Conservation (phyloP, 257 asterid genomes). For the Solanum neorickii region DNA sequence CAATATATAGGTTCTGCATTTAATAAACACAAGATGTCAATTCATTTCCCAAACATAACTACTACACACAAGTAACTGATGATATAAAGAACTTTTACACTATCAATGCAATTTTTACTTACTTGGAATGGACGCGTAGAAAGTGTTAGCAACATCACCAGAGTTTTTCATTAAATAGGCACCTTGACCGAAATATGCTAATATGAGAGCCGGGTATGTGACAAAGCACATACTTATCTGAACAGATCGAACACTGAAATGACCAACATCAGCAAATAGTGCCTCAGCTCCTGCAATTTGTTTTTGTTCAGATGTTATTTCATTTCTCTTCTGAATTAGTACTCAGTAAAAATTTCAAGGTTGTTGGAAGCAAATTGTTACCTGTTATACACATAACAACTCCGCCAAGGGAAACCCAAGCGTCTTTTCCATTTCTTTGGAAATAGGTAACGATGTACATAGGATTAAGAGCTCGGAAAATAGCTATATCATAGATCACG, state of each 20-base stretch:
- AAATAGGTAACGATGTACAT: conserved; percentile 45
- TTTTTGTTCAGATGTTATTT: background rate
- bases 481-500: conserved; percentile 22
- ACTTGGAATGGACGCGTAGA: conserved; percentile 48
- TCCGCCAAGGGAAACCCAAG: conserved; percentile 70
- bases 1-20: conserved; percentile 33
- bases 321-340: background rate
- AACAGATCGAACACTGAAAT: conserved; percentile 43
- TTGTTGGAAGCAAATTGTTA: background rate
- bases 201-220: conserved; percentile 31
- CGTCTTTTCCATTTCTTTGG: conserved; percentile 38
- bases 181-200: conserved; percentile 49
- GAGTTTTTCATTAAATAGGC: conserved; percentile 32
- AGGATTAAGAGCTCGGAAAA: conserved; percentile 51
- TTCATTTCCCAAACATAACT: background rate
- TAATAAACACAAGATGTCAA: background rate
- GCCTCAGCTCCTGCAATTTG: conserved; percentile 52
- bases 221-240: conserved; percentile 42
- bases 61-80: too few species aligned
- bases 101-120: background rate
- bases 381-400: conserved; percentile 62
- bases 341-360: background rate
- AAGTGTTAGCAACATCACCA: conserved; percentile 11
- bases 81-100: background rate
- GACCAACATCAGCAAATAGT: conserved; percentile 60